A percentile compares a stretch with the other conserved stretches of the same genome.
Evolutionary conservation across 2,329 filamentous ascomycete species (phyloP).

Genomic region (Colletotrichum camelliae): DNA sequence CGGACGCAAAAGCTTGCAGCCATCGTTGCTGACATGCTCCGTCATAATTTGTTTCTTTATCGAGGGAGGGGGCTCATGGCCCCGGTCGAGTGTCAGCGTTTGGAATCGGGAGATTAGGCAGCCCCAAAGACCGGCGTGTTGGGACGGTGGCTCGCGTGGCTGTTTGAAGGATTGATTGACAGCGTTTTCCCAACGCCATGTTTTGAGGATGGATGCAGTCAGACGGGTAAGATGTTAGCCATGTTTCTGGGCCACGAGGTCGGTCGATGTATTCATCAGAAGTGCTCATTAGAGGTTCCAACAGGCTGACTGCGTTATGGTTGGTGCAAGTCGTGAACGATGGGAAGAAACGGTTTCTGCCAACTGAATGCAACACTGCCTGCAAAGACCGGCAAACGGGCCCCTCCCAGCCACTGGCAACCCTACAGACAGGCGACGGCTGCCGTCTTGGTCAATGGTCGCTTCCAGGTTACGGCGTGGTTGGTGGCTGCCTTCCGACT

Average conservation of each 20-base stretch:
- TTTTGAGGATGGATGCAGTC: background rate
- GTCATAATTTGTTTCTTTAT: background rate
- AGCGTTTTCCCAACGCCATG: background rate
- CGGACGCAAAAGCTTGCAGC: background rate
- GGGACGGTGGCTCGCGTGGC: background rate
- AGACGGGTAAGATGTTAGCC: background rate
- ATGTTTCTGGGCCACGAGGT: background rate
- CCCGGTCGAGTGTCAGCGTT: background rate
- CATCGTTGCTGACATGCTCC: background rate
- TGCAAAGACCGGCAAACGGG: constrained; percentile 8
- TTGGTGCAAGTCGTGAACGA: background rate
- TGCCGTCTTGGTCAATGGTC: background rate
- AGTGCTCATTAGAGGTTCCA: background rate
- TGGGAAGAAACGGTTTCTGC: background rate
- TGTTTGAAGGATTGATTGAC: background rate
- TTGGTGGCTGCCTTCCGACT: constrained; percentile 10
- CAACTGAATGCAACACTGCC: background rate
- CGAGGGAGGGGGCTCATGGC: background rate
- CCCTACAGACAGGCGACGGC: background rate
- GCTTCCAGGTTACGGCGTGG: background rate
- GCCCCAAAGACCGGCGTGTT: background rate
- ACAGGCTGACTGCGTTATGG: background rate
- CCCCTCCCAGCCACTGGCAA: constrained; percentile 11
- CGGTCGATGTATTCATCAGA: background rate
- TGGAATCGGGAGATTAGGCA: background rate